Percentiles rank a stretch among this genome's conserved stretches.
Evolutionary conservation across 768 basidiomycete species (phyloP).

Genomic region (Podaxis sp.): DNA sequence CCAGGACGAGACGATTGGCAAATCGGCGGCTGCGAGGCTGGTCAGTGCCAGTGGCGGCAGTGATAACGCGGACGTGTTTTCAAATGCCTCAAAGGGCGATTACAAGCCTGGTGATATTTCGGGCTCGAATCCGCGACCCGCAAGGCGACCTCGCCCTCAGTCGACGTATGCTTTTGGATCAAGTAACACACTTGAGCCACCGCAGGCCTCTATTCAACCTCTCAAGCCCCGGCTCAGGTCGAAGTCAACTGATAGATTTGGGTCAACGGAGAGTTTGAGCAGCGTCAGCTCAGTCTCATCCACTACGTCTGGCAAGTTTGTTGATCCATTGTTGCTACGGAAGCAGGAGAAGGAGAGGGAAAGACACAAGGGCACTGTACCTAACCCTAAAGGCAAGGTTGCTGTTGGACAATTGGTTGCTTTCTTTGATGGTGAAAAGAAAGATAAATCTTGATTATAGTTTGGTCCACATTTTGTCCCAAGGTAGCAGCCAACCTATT

Average conservation of each 20-base stretch:
- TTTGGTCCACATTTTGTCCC: too few relatives aligned
- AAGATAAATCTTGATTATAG: constrained; percentile 20
- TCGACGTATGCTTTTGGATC: constrained; percentile 11
- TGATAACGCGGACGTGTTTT: constrained; percentile 16
- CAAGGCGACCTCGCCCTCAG: constrained; percentile 10
- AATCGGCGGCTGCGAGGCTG: constrained; percentile 40
- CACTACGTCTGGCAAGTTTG: constrained; percentile 47
- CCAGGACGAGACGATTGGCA: constrained; percentile 65
- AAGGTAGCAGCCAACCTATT: too few relatives aligned
- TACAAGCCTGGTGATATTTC: constrained; percentile 19
- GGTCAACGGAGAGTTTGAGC: constrained; percentile 19
- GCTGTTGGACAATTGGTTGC: constrained; percentile 78
- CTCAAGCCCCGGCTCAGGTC: constrained; percentile 9
- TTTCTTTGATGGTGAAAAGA: constrained; percentile 70
- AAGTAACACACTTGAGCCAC: neutral
- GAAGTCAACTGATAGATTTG: constrained; percentile 13
- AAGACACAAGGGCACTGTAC: constrained; percentile 28
- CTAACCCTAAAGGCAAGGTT: constrained; percentile 57
- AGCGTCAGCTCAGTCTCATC: constrained; percentile 11
- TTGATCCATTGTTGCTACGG: constrained; percentile 74
- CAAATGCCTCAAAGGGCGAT: constrained; percentile 19
- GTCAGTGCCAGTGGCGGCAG: neutral
- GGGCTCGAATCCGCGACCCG: neutral
- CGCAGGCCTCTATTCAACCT: constrained; percentile 8
- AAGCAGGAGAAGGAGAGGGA: constrained; percentile 57